These are phyloP conservation scores for Aleurites moluccanus DNA, from an alignment of 441 rosid species.

Conservation along the genomic window DNA sequence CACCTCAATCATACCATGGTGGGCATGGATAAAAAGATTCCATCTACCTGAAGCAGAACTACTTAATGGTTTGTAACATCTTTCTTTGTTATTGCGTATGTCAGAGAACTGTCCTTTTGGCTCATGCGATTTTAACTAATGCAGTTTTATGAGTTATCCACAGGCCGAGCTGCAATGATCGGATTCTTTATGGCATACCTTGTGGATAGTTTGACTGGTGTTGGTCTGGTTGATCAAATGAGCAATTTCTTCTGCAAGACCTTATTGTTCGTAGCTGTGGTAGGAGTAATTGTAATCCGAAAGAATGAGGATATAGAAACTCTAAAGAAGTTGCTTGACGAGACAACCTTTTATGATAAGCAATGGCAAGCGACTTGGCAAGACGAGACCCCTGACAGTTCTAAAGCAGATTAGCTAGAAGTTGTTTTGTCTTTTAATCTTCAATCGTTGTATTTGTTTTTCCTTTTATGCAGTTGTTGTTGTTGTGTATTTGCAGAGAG, in stretches of 20 bases:
- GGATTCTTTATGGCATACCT: slow-evolving; percentile 98
- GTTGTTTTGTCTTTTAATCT: neutral
- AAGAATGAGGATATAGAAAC: slow-evolving; percentile 84
- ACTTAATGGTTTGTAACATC: slow-evolving; percentile 62
- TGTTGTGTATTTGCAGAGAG: slow-evolving; percentile 6
- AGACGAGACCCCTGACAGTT: slow-evolving; percentile 44
- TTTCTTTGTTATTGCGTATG: neutral
- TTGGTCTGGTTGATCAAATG: slow-evolving; percentile 96
- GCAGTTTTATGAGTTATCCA: slow-evolving; percentile 12
- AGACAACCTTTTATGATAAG: slow-evolving; percentile 84
- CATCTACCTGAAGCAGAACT: slow-evolving; percentile 93
- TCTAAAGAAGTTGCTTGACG: slow-evolving; percentile 70
- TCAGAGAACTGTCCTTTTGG: neutral
- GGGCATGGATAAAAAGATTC: slow-evolving; percentile 94
- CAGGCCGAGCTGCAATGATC: slow-evolving; percentile 98
- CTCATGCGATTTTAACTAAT: slow-evolving; percentile 11
- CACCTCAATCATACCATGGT: slow-evolving; percentile 90
- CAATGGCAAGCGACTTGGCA: slow-evolving; percentile 99
- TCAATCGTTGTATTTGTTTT: neutral
- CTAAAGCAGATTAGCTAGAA: slow-evolving; percentile 34
- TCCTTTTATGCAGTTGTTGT: slow-evolving; percentile 1
- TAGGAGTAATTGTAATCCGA: slow-evolving; percentile 72
- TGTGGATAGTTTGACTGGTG: slow-evolving; percentile 90
- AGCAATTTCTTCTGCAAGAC: slow-evolving; percentile 93
- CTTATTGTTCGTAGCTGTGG: slow-evolving; percentile 76